These are phyloP conservation scores for Tephrocybe sp. DNA, from an alignment of 768 basidiomycete genomes.

Conservation along the genomic window DNA sequence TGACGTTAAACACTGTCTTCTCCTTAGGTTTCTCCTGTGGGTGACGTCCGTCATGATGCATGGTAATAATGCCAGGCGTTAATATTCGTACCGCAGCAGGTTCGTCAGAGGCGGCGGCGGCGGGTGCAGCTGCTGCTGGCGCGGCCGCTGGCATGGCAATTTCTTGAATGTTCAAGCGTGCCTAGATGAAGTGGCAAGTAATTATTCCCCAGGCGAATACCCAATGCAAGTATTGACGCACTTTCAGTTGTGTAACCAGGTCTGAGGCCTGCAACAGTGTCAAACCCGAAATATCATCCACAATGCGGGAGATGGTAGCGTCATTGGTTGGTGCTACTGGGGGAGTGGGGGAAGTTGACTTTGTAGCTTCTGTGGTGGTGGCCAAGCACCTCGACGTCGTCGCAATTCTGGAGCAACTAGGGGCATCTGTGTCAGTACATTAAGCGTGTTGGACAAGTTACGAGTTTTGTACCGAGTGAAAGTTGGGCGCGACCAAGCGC, in stretches of 20 bases:
- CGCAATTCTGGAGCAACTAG: conserved; percentile 36
- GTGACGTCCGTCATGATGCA: background rate
- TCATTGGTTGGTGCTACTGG: conserved; percentile 42
- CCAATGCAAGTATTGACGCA: conserved; percentile 27
- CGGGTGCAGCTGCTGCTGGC: conserved; percentile 52
- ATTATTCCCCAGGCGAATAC: background rate
- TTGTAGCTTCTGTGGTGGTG: conserved; percentile 47
- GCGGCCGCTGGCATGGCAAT: conserved; percentile 87
- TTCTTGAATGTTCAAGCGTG: conserved; percentile 94
- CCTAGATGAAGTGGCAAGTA: conserved; percentile 38
- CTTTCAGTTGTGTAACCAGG: conserved; percentile 89
- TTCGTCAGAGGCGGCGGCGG: conserved; percentile 60
- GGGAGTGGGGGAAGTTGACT: conserved; percentile 40
- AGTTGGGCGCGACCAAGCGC: conserved; percentile 39
- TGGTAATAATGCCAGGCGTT: background rate
- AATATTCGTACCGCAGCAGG: conserved; percentile 56
- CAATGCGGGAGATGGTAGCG: conserved; percentile 75
- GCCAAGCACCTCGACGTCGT: conserved; percentile 53
- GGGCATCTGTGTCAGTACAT: conserved; percentile 3
- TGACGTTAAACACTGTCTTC: conserved; percentile 96
- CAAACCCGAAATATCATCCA: conserved; percentile 87
- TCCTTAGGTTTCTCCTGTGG: conserved; percentile 96
- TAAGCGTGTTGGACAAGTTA: conserved; percentile 4
- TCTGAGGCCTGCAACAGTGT: conserved; percentile 94
- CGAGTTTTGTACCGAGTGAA: conserved; percentile 31